Evolutionary conservation across 2,329 filamentous ascomycete species (phyloP).

Genomic region (Ceratocystis colombiana): DNA sequence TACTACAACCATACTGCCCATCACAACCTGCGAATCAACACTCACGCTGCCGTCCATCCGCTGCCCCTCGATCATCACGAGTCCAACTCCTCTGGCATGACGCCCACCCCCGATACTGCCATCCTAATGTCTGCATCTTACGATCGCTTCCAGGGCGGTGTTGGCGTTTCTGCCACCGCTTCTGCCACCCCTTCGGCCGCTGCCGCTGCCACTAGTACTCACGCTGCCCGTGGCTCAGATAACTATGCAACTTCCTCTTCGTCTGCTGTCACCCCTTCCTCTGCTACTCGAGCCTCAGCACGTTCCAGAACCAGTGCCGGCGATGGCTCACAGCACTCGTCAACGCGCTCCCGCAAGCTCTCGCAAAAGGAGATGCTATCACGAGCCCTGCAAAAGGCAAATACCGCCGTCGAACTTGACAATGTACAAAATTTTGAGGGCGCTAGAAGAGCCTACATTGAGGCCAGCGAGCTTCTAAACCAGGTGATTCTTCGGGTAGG

Average conservation of each 20-base stretch:
- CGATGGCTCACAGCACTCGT: constrained; percentile 17
- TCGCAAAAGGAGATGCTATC: constrained; percentile 94
- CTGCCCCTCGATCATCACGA: constrained; percentile 17
- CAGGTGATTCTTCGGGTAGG: constrained; percentile 78
- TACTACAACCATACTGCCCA: constrained; percentile 20
- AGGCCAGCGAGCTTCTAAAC: constrained; percentile 79
- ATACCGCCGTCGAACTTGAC: constrained; percentile 88
- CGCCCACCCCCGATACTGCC: constrained; percentile 24
- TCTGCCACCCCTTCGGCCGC: not conserved
- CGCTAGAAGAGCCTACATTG: constrained; percentile 78
- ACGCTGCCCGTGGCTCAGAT: not conserved
- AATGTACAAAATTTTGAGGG: constrained; percentile 93
- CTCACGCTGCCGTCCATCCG: constrained; percentile 18
- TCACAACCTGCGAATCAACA: constrained; percentile 24
- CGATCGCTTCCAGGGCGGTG: constrained; percentile 19
- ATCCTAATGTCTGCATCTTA: constrained; percentile 25
- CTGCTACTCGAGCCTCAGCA: not conserved
- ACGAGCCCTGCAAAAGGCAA: constrained; percentile 88
- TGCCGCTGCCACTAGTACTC: not conserved
- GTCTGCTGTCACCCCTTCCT: not conserved
- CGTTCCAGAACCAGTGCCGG: not conserved
- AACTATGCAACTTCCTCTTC: not conserved
- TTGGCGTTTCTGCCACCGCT: constrained; percentile 9
- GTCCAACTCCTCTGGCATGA: constrained; percentile 17
- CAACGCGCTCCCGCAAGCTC: constrained; percentile 32